Conservation (phyloP, 164 flowering plant genomes). For the Nymphaea thermarum region DNA sequence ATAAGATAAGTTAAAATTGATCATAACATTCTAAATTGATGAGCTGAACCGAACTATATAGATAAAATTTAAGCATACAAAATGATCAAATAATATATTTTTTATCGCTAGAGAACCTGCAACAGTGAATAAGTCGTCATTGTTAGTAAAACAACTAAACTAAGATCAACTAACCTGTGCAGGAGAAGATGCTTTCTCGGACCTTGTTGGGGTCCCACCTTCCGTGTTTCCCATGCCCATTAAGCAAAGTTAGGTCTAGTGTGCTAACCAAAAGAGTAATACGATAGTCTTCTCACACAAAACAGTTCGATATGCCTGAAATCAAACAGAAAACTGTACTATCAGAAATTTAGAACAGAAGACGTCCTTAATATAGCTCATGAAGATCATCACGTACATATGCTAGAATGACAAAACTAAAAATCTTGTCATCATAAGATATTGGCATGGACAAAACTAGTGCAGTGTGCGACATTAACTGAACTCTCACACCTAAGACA, state of each 20-base stretch:
- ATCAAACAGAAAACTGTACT: background rate
- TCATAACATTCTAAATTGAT: too few relatives aligned
- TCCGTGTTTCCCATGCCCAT: constrained; percentile 60
- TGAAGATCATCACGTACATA: background rate
- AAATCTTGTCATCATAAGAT: background rate
- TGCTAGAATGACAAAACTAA: background rate
- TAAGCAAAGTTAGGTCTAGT: constrained; percentile 1
- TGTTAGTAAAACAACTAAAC: background rate
- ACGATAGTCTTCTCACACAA: background rate
- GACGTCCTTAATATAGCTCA: background rate
- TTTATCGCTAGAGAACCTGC: too few relatives aligned
- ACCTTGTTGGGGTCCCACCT: constrained; percentile 43
- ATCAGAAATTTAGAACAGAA: background rate
- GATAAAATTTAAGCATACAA: too few relatives aligned
- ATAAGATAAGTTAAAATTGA: too few relatives aligned
- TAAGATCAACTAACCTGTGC: constrained; percentile 29
- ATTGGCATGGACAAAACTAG: background rate
- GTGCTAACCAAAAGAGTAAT: background rate
- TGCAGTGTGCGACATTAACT: background rate
- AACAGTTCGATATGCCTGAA: background rate
- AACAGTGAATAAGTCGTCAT: too few relatives aligned
- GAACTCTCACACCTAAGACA: background rate
- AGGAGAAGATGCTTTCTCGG: constrained; percentile 54
- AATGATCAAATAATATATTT: too few relatives aligned
- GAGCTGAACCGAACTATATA: too few relatives aligned